Conservation (phyloP, 495 filamentous ascomycete species). For the Clohesyomyces aquaticus region DNA sequence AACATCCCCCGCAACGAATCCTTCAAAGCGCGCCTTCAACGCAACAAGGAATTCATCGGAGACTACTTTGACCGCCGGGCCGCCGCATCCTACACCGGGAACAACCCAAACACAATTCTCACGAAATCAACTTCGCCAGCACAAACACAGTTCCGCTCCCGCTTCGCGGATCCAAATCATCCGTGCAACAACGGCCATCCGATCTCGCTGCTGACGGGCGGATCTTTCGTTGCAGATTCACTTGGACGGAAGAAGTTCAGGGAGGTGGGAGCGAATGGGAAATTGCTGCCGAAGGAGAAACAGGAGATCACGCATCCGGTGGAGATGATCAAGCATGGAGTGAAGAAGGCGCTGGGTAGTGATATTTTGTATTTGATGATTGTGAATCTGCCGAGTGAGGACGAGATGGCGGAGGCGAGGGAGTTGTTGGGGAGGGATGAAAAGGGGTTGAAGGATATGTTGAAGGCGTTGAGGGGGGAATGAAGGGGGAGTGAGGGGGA, state of each 20-base stretch:
- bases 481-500: not conserved
- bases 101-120: conserved; percentile 18
- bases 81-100: conserved; percentile 17
- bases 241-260: not conserved
- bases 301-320: conserved; percentile 5
- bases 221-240: not conserved
- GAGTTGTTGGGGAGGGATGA: conserved; percentile 3
- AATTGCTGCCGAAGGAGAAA: conserved; percentile 10
- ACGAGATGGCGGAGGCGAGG: conserved; percentile 18
- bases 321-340: conserved; percentile 3
- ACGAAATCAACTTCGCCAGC: conserved; percentile 7
- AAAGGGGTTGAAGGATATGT: conserved; percentile 6
- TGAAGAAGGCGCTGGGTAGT: conserved; percentile 3
- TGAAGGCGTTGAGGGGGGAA: conserved; percentile 8
- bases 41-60: conserved; percentile 22
- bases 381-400: conserved; percentile 23
- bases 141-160: conserved; percentile 8
- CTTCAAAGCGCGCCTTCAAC: conserved; percentile 17
- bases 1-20: conserved; percentile 2
- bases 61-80: conserved; percentile 28
- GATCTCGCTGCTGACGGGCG: conserved; percentile 10
- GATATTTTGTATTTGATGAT: conserved; percentile 21
- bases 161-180: conserved; percentile 25
- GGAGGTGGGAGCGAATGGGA: conserved; percentile 12
- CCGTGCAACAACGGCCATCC: conserved; percentile 21